Conservation (phyloP, 768 basidiomycete species). For the Hericium coralloides region DNA sequence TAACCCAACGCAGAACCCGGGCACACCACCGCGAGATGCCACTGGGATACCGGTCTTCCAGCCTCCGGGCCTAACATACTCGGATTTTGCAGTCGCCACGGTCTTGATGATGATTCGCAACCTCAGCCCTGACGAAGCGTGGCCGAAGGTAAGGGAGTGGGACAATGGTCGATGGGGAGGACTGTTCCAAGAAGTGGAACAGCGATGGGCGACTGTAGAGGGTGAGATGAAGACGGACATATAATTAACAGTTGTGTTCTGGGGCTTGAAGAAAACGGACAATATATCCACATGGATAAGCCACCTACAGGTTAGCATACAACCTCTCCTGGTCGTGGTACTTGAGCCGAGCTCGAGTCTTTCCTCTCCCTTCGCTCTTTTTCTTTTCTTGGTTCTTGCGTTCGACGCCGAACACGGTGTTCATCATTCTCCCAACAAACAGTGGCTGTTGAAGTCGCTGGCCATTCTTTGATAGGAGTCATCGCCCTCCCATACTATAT, state of each 20-base stretch:
- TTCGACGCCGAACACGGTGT: slow-evolving; percentile 1
- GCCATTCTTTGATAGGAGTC: slow-evolving; percentile 8
- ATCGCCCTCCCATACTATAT: no score
- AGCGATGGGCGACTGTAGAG: background rate
- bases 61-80: slow-evolving; percentile 16
- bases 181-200: background rate
- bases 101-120: slow-evolving; percentile 17
- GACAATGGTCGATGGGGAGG: slow-evolving; percentile 20
- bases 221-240: background rate
- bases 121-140: slow-evolving; percentile 21
- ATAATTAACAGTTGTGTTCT: background rate
- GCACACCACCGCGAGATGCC: background rate
- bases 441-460: background rate
- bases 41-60: slow-evolving; percentile 19
- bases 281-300: no score
- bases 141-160: slow-evolving; percentile 19
- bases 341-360: no score
- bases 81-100: slow-evolving; percentile 22
- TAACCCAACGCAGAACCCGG: background rate
- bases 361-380: background rate
- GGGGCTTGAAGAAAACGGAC: background rate
- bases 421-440: background rate
- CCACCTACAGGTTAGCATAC: no score
- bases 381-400: slow-evolving; percentile 1
- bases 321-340: no score